A percentile compares a stretch with the other conserved stretches of the same genome.
phyloP scores from a whole-genome alignment of 1,284 basidiomycete species.

The Meripilus lineatus region DNA sequence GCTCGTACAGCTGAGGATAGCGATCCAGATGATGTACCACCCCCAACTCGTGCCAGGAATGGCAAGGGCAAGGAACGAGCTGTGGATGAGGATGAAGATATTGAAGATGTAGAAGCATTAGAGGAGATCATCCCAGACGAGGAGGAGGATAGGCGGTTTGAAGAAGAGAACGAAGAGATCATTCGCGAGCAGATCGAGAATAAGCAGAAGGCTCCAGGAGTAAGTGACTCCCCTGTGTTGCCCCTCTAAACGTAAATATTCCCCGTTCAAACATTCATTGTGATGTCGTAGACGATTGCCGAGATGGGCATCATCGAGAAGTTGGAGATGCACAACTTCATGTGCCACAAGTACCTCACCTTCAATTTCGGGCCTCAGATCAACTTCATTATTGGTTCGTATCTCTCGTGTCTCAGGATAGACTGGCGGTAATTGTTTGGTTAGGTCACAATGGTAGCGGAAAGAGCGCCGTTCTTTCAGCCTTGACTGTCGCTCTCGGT shows the following conservation, averaged over 20 bases:
- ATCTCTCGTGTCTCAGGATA: background rate
- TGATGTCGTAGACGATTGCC: slow-evolving; percentile 55
- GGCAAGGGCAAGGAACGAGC: slow-evolving; percentile 5
- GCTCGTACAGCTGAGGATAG: slow-evolving; percentile 7
- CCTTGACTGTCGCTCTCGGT: slow-evolving; percentile 89
- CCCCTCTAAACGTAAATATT: background rate
- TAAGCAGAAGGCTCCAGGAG: slow-evolving; percentile 52
- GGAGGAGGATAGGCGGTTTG: slow-evolving; percentile 54
- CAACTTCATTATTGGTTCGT: slow-evolving; percentile 93
- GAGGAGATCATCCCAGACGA: slow-evolving; percentile 33
- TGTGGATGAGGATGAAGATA: slow-evolving; percentile 6
- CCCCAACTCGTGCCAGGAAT: background rate
- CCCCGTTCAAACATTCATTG: background rate
- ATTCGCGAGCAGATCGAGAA: slow-evolving; percentile 51
- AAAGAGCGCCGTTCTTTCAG: slow-evolving; percentile 94
- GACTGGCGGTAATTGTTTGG: too few species aligned
- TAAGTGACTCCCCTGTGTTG: slow-evolving; percentile 28
- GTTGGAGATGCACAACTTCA: slow-evolving; percentile 90
- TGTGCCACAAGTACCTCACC: slow-evolving; percentile 88
- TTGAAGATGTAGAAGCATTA: slow-evolving; percentile 29
- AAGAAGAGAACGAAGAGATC: slow-evolving; percentile 50
- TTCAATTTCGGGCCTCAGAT: slow-evolving; percentile 87
- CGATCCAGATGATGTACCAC: background rate
- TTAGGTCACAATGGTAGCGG: slow-evolving; percentile 84
- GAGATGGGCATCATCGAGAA: slow-evolving; percentile 85